phyloP scores from a whole-genome alignment of 2,329 filamentous ascomycete species.

The Phialophora verrucosa region DNA sequence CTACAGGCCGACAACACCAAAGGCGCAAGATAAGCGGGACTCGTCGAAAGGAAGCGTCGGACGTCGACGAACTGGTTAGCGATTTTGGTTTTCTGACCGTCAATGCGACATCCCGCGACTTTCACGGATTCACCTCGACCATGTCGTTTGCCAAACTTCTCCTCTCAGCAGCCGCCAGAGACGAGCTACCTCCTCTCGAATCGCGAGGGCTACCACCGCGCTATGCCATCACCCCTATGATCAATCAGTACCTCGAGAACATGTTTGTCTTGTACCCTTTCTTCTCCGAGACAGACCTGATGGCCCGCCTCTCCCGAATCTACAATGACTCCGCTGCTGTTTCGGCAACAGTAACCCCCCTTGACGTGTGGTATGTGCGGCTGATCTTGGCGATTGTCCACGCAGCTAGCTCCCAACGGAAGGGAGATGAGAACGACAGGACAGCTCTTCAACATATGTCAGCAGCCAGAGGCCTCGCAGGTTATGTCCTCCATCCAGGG shows the following conservation, averaged over 20 bases:
- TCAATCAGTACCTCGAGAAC: conserved; percentile 85
- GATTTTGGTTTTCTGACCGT: conserved; percentile 95
- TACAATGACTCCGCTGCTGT: conserved; percentile 63
- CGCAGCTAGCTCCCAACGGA: conserved; percentile 71
- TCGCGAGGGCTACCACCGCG: conserved; percentile 71
- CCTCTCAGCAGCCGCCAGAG: conserved; percentile 78
- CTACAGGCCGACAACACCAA: conserved; percentile 44
- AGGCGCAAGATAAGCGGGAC: conserved; percentile 44
- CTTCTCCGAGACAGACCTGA: conserved; percentile 79
- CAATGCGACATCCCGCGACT: conserved; percentile 92
- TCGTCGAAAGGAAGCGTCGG: conserved; percentile 72
- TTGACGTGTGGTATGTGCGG: conserved; percentile 84
- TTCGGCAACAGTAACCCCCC: conserved; percentile 51
- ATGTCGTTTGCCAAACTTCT: conserved; percentile 93
- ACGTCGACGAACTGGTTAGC: conserved; percentile 89
- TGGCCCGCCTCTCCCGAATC: conserved; percentile 78
- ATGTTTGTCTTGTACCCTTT: conserved; percentile 80
- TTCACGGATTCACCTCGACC: conserved; percentile 82
- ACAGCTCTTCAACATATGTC: conserved; percentile 66
- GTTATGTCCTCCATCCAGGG: conserved; percentile 83
- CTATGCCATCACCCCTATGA: conserved; percentile 68
- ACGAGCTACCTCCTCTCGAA: conserved; percentile 68
- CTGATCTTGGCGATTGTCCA: conserved; percentile 88
- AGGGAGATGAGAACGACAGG: conserved; percentile 67
- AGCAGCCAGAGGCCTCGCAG: conserved; percentile 75